Percentiles rank a stretch among this genome's conserved stretches.
phyloP scores from a whole-genome alignment of 2,329 filamentous ascomycete species.

The Colletotrichum melonis region DNA sequence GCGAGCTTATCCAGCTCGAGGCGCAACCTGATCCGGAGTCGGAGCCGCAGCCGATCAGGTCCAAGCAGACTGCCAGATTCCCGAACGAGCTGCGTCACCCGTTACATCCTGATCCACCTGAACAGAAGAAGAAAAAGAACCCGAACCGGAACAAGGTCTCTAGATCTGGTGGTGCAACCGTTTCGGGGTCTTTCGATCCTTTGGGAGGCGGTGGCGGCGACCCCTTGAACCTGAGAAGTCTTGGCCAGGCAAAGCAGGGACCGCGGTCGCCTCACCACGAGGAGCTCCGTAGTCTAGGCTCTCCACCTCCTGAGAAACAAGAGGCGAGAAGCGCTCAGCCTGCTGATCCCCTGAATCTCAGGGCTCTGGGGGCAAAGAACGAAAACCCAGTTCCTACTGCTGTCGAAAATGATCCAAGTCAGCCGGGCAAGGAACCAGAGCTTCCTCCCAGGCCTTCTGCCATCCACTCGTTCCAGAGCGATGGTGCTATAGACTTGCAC shows the following conservation, averaged over 20 bases:
- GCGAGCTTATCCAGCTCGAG: constrained; percentile 57
- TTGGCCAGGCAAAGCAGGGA: constrained; percentile 4
- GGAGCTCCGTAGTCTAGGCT: constrained; percentile 14
- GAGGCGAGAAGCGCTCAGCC: neutral
- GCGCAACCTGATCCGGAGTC: constrained; percentile 40
- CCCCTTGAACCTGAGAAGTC: constrained; percentile 4
- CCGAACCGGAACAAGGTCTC: constrained; percentile 20
- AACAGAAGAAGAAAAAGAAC: constrained; percentile 23
- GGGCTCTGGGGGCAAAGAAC: neutral
- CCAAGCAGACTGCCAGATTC: constrained; percentile 29
- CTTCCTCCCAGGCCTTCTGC: constrained; percentile 9
- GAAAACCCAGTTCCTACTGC: neutral
- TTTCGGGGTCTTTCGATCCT: constrained; percentile 17
- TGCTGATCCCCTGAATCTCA: constrained; percentile 10
- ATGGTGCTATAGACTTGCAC: constrained; percentile 15
- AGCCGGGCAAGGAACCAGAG: neutral
- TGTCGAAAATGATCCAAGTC: neutral
- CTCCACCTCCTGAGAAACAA: neutral
- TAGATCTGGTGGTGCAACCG: neutral
- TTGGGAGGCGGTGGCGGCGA: constrained; percentile 10
- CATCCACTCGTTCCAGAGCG: constrained; percentile 23
- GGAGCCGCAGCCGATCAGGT: constrained; percentile 36
- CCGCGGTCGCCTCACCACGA: constrained; percentile 9
- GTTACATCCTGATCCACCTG: constrained; percentile 28
- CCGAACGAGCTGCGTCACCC: constrained; percentile 30